Evolutionary conservation across 2,329 filamentous ascomycete species (phyloP).

Genomic region (Trichoderma koningii): DNA sequence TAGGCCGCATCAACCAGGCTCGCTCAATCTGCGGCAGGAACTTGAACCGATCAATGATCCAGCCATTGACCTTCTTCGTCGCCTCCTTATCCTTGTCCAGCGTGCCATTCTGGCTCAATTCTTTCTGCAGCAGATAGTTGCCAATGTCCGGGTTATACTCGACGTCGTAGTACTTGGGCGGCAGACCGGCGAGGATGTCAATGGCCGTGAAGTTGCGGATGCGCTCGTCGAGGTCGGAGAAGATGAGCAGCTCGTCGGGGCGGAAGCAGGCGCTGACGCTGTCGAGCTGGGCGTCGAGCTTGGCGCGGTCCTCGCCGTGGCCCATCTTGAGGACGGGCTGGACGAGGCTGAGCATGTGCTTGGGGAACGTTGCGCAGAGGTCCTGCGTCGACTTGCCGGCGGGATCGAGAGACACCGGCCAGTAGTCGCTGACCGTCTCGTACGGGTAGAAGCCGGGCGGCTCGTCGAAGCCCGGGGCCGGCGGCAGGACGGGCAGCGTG

Average conservation of each 20-base stretch:
- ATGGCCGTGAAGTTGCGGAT: constrained; percentile 47
- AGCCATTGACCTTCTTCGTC: constrained; percentile 45
- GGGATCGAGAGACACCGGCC: constrained; percentile 36
- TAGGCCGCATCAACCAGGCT: constrained; percentile 49
- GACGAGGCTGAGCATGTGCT: constrained; percentile 37
- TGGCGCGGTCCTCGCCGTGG: constrained; percentile 36
- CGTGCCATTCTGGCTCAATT: constrained; percentile 40
- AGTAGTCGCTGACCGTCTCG: constrained; percentile 37
- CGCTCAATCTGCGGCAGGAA: constrained; percentile 58
- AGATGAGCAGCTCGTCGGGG: constrained; percentile 47
- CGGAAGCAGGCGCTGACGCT: constrained; percentile 56
- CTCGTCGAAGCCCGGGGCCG: constrained; percentile 3
- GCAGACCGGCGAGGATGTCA: constrained; percentile 51
- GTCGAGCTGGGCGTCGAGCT: constrained; percentile 48
- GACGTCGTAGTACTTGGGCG: constrained; percentile 42
- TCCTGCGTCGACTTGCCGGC: constrained; percentile 33
- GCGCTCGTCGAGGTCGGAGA: constrained; percentile 53
- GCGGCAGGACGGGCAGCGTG: not conserved
- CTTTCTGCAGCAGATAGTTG: constrained; percentile 46
- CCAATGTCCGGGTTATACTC: constrained; percentile 42
- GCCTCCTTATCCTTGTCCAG: constrained; percentile 38
- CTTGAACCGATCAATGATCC: constrained; percentile 60
- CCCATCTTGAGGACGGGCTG: constrained; percentile 42
- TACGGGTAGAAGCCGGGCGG: constrained; percentile 34
- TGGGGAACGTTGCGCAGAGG: constrained; percentile 40